phyloP scores from a whole-genome alignment of 768 basidiomycete species.

The Dictyophora rubrovolvata region DNA sequence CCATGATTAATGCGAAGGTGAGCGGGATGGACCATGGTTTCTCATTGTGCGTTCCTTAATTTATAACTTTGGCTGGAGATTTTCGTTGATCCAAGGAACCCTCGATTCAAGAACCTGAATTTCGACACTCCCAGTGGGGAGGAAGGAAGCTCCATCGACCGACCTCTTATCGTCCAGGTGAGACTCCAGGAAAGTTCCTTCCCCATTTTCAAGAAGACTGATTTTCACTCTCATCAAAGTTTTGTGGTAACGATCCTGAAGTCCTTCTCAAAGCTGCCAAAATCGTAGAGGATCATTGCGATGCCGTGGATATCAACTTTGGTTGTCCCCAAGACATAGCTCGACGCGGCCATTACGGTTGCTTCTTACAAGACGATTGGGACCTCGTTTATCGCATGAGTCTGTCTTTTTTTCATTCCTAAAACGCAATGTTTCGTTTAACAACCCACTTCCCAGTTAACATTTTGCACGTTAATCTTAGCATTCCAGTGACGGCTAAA shows the following conservation, averaged over 20 bases:
- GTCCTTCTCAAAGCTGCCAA: constrained; percentile 69
- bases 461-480: constrained; percentile 71
- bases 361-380: constrained; percentile 94
- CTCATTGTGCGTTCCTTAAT: constrained; percentile 12
- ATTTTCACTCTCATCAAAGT: constrained; percentile 27
- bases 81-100: constrained; percentile 44
- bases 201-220: too few species aligned
- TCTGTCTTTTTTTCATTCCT: constrained; percentile 11
- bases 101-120: constrained; percentile 47
- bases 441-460: constrained; percentile 47
- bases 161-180: constrained; percentile 76
- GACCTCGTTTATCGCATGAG: constrained; percentile 74
- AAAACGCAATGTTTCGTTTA: not conserved
- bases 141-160: constrained; percentile 69
- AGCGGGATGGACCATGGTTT: not conserved
- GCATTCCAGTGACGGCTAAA: constrained; percentile 92
- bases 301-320: constrained; percentile 91
- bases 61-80: constrained; percentile 34
- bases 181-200: not conserved
- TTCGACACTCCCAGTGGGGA: constrained; percentile 67
- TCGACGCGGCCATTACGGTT: constrained; percentile 73
- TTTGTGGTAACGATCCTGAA: constrained; percentile 85
- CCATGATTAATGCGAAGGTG: constrained; percentile 96
- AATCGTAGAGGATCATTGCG: constrained; percentile 67
- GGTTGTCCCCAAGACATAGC: constrained; percentile 97